Evolutionary conservation across 1,284 basidiomycete genomes (phyloP).

Genomic region (Moniliella sp.): DNA sequence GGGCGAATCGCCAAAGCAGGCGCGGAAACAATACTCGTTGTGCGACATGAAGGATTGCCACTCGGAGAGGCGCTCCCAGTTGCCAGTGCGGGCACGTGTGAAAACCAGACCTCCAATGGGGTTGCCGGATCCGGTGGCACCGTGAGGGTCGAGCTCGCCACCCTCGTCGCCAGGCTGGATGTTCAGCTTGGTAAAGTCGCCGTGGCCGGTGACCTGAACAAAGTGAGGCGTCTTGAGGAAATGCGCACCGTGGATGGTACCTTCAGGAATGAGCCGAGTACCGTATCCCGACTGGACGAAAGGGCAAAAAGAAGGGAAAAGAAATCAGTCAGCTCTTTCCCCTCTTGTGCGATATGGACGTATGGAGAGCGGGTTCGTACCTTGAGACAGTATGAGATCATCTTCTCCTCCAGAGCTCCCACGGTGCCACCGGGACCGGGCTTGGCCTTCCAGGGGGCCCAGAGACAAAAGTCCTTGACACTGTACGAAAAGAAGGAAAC

Average conservation of each 20-base stretch:
- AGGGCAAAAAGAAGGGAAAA: background rate
- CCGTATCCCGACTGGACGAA: conserved; percentile 40
- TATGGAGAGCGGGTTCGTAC: background rate
- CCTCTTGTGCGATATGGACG: background rate
- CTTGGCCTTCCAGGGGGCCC: background rate
- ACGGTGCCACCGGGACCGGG: conserved; percentile 4
- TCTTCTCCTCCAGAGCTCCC: too few species aligned
- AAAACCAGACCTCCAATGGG: conserved; percentile 20
- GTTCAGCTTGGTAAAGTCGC: conserved; percentile 34
- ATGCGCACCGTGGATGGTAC: conserved; percentile 51
- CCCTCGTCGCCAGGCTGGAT: conserved; percentile 25
- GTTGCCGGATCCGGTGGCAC: conserved; percentile 18
- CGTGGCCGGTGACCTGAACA: conserved; percentile 7
- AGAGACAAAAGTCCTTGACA: background rate
- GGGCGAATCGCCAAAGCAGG: conserved; percentile 9
- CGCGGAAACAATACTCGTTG: conserved; percentile 28
- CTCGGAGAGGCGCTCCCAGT: conserved; percentile 25
- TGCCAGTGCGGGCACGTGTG: conserved; percentile 8
- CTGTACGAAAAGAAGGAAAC: background rate
- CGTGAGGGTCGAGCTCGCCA: conserved; percentile 4
- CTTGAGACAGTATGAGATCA: conserved; percentile 2
- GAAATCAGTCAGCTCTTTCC: background rate
- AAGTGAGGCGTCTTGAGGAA: background rate
- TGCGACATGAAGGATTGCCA: conserved; percentile 29
- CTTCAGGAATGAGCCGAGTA: conserved; percentile 53